Evolutionary conservation across 805 yeast genomes (phyloP).

Genomic region (Hanseniaspora meyeri): DNA sequence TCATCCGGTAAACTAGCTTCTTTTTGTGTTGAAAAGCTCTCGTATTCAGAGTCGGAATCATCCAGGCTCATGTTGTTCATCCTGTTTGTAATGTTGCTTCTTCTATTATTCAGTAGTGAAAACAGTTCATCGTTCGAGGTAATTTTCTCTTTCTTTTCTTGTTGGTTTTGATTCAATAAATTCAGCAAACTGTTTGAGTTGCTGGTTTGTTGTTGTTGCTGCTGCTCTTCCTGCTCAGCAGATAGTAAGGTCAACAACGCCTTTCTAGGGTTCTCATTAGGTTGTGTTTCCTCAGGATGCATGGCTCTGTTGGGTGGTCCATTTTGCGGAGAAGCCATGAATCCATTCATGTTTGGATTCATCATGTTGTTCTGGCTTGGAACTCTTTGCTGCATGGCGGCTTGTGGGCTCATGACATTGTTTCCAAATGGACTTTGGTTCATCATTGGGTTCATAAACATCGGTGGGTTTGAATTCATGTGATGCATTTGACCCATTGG

Average conservation of each 20-base stretch:
- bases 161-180: neutral
- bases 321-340: conserved; percentile 6
- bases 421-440: neutral
- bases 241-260: neutral
- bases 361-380: conserved; percentile 4
- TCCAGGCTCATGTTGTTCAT: neutral
- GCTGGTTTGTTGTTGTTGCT: no score
- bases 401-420: neutral
- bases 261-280: conserved; percentile 2
- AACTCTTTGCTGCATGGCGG: neutral
- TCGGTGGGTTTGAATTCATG: neutral
- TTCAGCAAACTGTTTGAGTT: neutral
- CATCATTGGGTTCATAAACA: conserved; percentile 14
- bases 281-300: neutral
- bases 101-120: neutral
- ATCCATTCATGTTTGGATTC: neutral
- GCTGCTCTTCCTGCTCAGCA: neutral
- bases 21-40: conserved; percentile 22
- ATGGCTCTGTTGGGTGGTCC: neutral
- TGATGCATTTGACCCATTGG: neutral
- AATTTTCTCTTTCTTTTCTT: neutral
- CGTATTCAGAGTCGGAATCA: conserved; percentile 16
- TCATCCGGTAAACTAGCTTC: conserved; percentile 18
- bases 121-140: conserved; percentile 1
- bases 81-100: neutral